Evolutionary conservation across 2,329 filamentous ascomycete species (phyloP).

Genomic region (Alternaria brassicicola): DNA sequence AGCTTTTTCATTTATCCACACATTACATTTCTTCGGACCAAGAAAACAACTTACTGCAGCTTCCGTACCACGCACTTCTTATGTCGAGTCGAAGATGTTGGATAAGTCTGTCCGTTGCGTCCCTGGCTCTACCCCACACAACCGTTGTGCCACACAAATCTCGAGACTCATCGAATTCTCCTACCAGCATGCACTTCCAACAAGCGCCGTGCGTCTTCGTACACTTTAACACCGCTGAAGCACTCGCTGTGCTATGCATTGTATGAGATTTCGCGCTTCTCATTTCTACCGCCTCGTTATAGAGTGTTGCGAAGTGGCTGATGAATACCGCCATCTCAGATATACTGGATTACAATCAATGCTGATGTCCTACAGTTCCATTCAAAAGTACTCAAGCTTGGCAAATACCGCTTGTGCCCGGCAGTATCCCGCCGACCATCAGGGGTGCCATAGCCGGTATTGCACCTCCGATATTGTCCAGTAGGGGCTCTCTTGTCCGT

Average conservation of each 20-base stretch:
- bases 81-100: too few species aligned
- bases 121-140: not conserved
- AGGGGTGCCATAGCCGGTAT: constrained; percentile 11
- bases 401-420: constrained; percentile 1
- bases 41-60: not conserved
- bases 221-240: not conserved
- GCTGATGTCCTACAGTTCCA: not conserved
- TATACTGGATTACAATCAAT: constrained; percentile 5
- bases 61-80: not conserved
- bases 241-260: not conserved
- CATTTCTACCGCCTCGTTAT: not conserved
- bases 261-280: not conserved
- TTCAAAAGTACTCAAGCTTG: not conserved
- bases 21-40: not conserved
- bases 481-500: not conserved
- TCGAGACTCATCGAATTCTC: not conserved
- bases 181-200: not conserved
- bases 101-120: not conserved
- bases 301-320: not conserved
- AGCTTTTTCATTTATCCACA: not conserved
- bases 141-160: not conserved
- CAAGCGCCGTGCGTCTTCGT: not conserved
- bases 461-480: not conserved
- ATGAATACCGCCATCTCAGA: not conserved
- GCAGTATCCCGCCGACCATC: constrained; percentile 10